Percentiles rank a stretch among this genome's conserved stretches.
Conservation (phyloP, 768 basidiomycete genomes). For the Porpolomopsis calyptriformis region DNA sequence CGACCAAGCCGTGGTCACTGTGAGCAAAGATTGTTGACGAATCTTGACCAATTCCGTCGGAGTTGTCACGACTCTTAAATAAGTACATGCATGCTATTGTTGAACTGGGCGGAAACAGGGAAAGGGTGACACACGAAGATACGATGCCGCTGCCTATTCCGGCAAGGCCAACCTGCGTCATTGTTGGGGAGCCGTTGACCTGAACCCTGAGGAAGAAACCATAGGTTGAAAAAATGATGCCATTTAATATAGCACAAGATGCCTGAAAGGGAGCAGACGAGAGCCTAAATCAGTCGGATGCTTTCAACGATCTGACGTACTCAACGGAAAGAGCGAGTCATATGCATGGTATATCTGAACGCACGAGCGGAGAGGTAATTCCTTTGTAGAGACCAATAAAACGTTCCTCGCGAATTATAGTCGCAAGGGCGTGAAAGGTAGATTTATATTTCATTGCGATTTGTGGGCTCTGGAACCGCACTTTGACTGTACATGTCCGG, state of each 20-base stretch:
- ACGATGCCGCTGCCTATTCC: constrained; percentile 74
- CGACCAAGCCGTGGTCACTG: constrained; percentile 35
- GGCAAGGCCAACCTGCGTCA: constrained; percentile 65
- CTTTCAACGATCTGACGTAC: neutral
- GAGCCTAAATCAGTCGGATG: neutral
- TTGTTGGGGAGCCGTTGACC: constrained; percentile 41
- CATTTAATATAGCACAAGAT: constrained; percentile 69
- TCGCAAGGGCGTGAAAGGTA: constrained; percentile 52
- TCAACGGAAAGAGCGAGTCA: neutral
- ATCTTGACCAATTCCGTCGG: constrained; percentile 88
- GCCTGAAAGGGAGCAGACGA: constrained; percentile 29
- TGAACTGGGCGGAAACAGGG: constrained; percentile 5
- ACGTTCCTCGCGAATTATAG: constrained; percentile 61
- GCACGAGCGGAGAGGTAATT: constrained; percentile 68
- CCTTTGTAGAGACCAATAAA: constrained; percentile 66
- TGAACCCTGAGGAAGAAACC: constrained; percentile 67
- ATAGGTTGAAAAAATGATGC: constrained; percentile 79
- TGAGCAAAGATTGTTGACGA: constrained; percentile 54
- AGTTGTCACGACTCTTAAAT: constrained; percentile 33
- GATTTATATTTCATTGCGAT: constrained; percentile 49
- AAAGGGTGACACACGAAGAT: constrained; percentile 49
- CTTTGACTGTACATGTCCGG: constrained; percentile 52
- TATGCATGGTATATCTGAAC: constrained; percentile 13
- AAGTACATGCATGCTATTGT: constrained; percentile 30
- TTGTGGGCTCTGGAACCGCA: constrained; percentile 61